Evolutionary conservation across 495 filamentous ascomycete genomes (phyloP).

Genomic region (Aspergillus sclerotioniger): DNA sequence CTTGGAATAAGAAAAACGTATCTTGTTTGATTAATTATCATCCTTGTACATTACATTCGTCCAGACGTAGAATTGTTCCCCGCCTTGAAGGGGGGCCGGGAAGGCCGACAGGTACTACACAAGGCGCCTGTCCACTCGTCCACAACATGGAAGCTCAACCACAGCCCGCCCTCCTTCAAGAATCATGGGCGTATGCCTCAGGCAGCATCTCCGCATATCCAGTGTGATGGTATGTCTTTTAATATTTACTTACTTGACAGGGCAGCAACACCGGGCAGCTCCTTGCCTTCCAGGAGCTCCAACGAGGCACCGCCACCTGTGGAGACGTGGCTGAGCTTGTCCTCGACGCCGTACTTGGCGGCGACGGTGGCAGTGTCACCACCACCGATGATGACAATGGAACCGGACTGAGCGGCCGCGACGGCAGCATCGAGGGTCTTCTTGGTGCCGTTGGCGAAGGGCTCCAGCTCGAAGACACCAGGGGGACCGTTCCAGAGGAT

Average conservation of each 20-base stretch:
- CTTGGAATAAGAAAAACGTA: conserved; percentile 9
- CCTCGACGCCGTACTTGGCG: conserved; percentile 93
- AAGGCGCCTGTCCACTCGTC: neutral
- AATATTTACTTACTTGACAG: conserved; percentile 81
- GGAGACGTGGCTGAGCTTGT: conserved; percentile 96
- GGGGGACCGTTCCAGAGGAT: conserved; percentile 99
- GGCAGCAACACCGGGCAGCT: conserved; percentile 87
- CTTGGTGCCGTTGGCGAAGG: conserved; percentile 90
- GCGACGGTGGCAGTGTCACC: conserved; percentile 98
- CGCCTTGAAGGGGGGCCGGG: neutral
- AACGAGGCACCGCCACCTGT: conserved; percentile 95
- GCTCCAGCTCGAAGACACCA: conserved; percentile 95
- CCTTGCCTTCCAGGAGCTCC: conserved; percentile 97
- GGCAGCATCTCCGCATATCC: neutral
- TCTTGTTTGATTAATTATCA: conserved; percentile 53
- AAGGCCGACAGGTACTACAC: neutral
- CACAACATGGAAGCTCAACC: neutral
- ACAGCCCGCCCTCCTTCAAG: neutral
- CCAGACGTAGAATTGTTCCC: conserved; percentile 3
- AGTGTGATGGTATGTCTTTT: neutral
- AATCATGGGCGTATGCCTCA: neutral
- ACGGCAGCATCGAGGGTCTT: conserved; percentile 84
- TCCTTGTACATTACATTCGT: conserved; percentile 33
- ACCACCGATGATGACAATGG: conserved; percentile 97
- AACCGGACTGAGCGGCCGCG: conserved; percentile 69